Base-by-base conservation (phyloP, 2,329 filamentous ascomycete genomes). In the Cytospora paraplurivora region DNA sequence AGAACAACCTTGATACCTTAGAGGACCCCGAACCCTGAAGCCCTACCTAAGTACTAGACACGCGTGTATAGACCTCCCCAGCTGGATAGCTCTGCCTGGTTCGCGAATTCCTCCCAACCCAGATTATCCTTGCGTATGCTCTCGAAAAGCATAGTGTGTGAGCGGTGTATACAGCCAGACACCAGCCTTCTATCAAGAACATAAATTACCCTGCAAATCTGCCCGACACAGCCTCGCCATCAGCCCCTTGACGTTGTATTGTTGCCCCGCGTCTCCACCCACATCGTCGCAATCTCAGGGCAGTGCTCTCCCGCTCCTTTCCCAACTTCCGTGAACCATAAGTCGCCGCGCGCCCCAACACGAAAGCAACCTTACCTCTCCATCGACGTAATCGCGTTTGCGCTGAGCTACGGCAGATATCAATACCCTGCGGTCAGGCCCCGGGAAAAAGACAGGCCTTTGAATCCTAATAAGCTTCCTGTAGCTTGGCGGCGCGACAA, bases 221-320 rank as follows among this genome's bases (percentile, higher is more conserved):
- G 58, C 58, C 58, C 58, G 54, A 61, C 58, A 61, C 58, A 61
- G 58, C 58, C 58, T 61, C 58, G 58, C 37, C 47, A 41, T 49
- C 47, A 41, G 27, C 53, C 44, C 58, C 58, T 54, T 54, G 47
- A 49, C 47, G 33, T 59, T 5, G 35, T 38, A 47, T 52, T 27
- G 51, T 32, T 61, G 58, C 58, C 58, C 58, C 58, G 44, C 58
- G 44, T 51, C 37, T 32, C 58, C 58, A 61, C 58, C 21, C 37
- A 15, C 27, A 61, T 51, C 32, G n/a, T 52, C 58, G 58, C 58
- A 61, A 61, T 61, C 32, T 55, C 58, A 55, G 58, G 56, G 58
- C 58, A 35, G 50, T 52, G 52, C 50, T 41, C 51, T 21, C 32
- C 50, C n/a, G n/a, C n/a, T 17, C 21, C 50, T 37, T 60, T 27